Conservation (phyloP, 305 asterid genomes). For the Fraxinus sp. region DNA sequence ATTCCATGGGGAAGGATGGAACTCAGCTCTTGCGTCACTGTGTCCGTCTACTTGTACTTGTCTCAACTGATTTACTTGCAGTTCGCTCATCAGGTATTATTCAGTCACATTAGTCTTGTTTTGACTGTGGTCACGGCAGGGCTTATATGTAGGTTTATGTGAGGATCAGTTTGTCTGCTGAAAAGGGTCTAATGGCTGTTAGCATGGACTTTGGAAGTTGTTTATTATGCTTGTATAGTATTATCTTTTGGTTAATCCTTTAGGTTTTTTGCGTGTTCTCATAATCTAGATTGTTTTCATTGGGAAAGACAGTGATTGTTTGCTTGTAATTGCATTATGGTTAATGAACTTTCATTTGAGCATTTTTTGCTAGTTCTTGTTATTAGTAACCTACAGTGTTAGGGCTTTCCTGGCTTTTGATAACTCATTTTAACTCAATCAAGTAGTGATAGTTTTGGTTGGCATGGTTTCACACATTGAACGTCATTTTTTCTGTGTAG, state of each 20-base stretch:
- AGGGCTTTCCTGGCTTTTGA: not conserved
- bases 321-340: not conserved
- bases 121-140: not conserved
- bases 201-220: conserved; percentile 1
- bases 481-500: conserved; percentile 37
- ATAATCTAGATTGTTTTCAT: not conserved
- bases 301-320: not conserved
- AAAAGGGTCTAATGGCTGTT: not conserved
- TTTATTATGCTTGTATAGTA: not conserved
- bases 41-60: conserved; percentile 85
- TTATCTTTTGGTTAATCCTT: not conserved
- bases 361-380: conserved; percentile 6
- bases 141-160: not conserved
- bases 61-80: conserved; percentile 88
- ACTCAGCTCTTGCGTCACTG: conserved; percentile 99
- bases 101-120: not conserved
- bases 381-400: conserved; percentile 13
- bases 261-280: not conserved
- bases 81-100: conserved; percentile 84
- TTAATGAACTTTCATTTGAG: not conserved
- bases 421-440: not conserved
- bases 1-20: conserved; percentile 98
- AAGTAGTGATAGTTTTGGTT: conserved; percentile 6
- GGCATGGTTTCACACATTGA: not conserved
- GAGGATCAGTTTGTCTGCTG: not conserved